These are phyloP conservation scores for Delitschia confertaspora DNA, from an alignment of 495 filamentous ascomycete species.

Conservation along the genomic window DNA sequence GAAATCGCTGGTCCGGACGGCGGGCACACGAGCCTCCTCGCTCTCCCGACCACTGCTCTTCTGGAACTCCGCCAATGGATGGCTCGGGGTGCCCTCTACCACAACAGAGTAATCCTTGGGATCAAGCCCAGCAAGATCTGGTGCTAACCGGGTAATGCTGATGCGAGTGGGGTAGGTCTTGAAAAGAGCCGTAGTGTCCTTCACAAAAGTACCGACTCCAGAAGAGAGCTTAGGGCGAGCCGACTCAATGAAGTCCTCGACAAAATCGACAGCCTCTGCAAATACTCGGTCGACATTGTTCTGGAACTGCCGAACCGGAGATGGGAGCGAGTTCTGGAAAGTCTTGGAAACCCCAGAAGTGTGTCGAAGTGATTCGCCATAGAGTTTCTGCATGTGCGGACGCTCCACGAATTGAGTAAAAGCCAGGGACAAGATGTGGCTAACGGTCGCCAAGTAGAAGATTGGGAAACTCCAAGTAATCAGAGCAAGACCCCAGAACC, in stretches of 20 bases:
- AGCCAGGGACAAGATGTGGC: slow-evolving; percentile 71
- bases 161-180: slow-evolving; percentile 83
- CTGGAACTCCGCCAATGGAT: slow-evolving; percentile 41
- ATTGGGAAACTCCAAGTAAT: slow-evolving; percentile 81
- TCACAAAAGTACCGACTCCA: slow-evolving; percentile 76
- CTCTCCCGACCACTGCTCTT: slow-evolving; percentile 43
- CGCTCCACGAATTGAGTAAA: slow-evolving; percentile 94
- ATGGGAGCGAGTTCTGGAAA: slow-evolving; percentile 77
- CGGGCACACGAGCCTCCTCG: slow-evolving; percentile 41
- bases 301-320: slow-evolving; percentile 65
- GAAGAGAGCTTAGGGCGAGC: slow-evolving; percentile 82
- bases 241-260: slow-evolving; percentile 82
- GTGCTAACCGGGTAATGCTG: slow-evolving; percentile 71
- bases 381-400: slow-evolving; percentile 97
- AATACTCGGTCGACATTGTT: slow-evolving; percentile 81
- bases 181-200: slow-evolving; percentile 81
- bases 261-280: slow-evolving; percentile 71
- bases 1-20: slow-evolving; percentile 48
- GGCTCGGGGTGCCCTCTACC: slow-evolving; percentile 56
- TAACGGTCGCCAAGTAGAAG: slow-evolving; percentile 73
- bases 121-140: slow-evolving; percentile 76
- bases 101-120: slow-evolving; percentile 71
- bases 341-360: slow-evolving; percentile 89
- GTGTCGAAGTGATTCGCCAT: slow-evolving; percentile 70
- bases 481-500: slow-evolving; percentile 90